Evolutionary conservation across 2,329 filamentous ascomycete species (phyloP).

Genomic region (Alternaria ventricosa): DNA sequence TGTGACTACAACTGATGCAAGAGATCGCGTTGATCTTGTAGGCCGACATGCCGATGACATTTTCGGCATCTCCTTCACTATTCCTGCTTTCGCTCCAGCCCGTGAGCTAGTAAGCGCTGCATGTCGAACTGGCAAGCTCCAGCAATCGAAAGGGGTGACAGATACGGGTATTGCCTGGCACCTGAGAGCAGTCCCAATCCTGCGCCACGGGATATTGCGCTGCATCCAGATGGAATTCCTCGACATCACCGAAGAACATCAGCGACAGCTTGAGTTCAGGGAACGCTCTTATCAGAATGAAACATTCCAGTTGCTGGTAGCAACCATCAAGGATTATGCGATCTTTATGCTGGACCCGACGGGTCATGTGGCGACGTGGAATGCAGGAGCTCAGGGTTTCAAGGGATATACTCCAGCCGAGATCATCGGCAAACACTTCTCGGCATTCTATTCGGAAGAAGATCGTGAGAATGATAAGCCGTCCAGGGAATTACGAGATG

Average conservation of each 20-base stretch:
- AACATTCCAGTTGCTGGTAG: constrained; percentile 66
- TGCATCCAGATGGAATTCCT: constrained; percentile 54
- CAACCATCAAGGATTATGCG: constrained; percentile 67
- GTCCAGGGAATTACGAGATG: constrained; percentile 58
- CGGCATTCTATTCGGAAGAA: constrained; percentile 62
- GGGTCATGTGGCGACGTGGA: constrained; percentile 66
- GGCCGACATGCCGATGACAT: constrained; percentile 51
- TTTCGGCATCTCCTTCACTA: constrained; percentile 40
- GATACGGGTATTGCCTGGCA: constrained; percentile 36
- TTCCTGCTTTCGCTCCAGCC: constrained; percentile 46
- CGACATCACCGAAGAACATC: constrained; percentile 45
- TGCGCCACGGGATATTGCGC: constrained; percentile 47
- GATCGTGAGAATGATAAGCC: constrained; percentile 60
- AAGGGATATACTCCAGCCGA: constrained; percentile 64
- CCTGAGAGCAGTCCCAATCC: constrained; percentile 54
- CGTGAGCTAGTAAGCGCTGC: constrained; percentile 49
- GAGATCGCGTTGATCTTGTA: constrained; percentile 45
- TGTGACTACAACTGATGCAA: constrained; percentile 40
- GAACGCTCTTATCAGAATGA: constrained; percentile 57
- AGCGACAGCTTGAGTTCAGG: constrained; percentile 48
- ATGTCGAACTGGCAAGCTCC: constrained; percentile 43
- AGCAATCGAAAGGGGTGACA: constrained; percentile 44
- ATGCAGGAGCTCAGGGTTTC: constrained; percentile 61
- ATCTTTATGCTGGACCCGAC: constrained; percentile 67
- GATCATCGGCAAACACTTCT: constrained; percentile 66